Percentiles rank a stretch among this genome's conserved stretches.
phyloP scores from a whole-genome alignment of 768 basidiomycete species.

The Cystobasidiopsis lactophilus region DNA sequence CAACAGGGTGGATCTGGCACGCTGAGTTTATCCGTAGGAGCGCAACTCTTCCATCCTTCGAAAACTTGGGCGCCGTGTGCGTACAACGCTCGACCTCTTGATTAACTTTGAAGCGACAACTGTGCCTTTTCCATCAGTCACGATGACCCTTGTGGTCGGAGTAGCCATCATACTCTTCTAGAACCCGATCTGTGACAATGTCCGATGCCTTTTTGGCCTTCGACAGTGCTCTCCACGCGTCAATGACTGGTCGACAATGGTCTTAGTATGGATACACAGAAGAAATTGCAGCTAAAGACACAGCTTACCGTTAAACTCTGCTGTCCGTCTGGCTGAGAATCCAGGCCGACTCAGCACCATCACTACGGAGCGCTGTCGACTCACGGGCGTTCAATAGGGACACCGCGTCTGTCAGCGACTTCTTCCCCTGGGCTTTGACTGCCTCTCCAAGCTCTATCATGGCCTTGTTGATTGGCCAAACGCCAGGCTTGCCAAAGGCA shows the following conservation, averaged over 20 bases:
- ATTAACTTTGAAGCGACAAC: conserved; percentile 26
- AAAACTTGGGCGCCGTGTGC: conserved; percentile 28
- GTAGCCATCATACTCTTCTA: no score
- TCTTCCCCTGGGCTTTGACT: conserved; percentile 26
- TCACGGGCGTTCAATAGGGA: conserved; percentile 30
- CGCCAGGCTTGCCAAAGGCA: conserved; percentile 20
- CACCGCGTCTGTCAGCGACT: conserved; percentile 28
- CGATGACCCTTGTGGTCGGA: no score
- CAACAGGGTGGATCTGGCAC: conserved; percentile 31
- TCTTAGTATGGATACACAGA: conserved; percentile 6
- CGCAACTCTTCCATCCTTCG: conserved; percentile 30
- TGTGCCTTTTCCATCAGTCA: no score
- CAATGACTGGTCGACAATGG: conserved; percentile 14
- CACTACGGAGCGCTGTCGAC: conserved; percentile 6
- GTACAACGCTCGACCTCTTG: conserved; percentile 26
- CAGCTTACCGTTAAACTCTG: conserved; percentile 24
- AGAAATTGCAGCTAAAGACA: conserved; percentile 11
- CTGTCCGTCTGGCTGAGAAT: conserved; percentile 23
- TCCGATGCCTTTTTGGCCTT: conserved; percentile 22
- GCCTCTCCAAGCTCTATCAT: conserved; percentile 12
- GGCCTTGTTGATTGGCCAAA: conserved; percentile 22
- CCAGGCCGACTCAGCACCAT: not conserved
- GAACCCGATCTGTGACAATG: conserved; percentile 21
- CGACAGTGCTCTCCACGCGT: conserved; percentile 26
- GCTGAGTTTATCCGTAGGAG: conserved; percentile 28